Evolutionary conservation across 129 eudicot genomes (phyloP).

Genomic region (Chrysanthemum makinoi): DNA sequence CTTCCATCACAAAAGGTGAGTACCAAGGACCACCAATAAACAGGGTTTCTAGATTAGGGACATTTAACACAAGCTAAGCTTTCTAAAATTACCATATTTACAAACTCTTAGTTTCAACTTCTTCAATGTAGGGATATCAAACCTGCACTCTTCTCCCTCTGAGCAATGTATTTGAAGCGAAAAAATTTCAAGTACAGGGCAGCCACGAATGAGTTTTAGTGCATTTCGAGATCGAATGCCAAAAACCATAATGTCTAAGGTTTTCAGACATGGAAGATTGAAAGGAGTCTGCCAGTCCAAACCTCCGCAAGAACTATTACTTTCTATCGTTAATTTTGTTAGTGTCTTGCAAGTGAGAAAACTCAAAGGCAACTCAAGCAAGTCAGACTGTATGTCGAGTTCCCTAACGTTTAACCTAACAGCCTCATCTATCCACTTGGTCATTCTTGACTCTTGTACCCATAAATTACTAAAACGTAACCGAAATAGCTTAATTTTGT

Average conservation of each 20-base stretch:
- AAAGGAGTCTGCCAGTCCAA: neutral
- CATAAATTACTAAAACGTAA: neutral
- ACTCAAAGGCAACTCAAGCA: neutral
- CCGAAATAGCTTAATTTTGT: neutral
- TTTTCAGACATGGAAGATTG: neutral
- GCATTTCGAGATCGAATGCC: neutral
- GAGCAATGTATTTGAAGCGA: neutral
- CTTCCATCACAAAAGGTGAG: conserved; percentile 2
- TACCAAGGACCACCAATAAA: neutral
- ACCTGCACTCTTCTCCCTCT: neutral
- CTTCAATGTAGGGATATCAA: conserved; percentile 10
- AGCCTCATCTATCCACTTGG: conserved; percentile 23
- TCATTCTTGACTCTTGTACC: neutral
- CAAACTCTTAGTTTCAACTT: neutral
- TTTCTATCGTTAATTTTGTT: neutral
- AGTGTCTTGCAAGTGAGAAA: conserved; percentile 8
- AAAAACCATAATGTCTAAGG: neutral
- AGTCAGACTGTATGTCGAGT: neutral
- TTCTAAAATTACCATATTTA: neutral
- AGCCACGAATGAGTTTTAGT: neutral
- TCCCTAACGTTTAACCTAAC: neutral
- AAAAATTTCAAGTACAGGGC: conserved; percentile 18
- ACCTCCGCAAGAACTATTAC: neutral
- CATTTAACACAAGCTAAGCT: conserved; percentile 13
- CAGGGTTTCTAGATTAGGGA: conserved; percentile 20